Evolutionary conservation across 306 rosid genomes (phyloP).

Genomic region (Ormosia emarginata): DNA sequence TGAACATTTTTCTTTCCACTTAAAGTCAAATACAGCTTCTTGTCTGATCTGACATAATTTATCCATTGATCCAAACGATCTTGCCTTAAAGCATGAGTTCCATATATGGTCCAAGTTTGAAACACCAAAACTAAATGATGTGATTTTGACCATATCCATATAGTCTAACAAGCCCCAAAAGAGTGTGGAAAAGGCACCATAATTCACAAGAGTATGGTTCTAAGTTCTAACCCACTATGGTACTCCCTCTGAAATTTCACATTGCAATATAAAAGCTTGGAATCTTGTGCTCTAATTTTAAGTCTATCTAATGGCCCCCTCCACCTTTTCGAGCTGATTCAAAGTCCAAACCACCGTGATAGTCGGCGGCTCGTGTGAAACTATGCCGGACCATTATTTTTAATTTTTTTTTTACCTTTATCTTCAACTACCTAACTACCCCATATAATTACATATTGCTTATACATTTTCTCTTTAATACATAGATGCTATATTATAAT

Average conservation of each 20-base stretch:
- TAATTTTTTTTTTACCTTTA: slow-evolving; percentile 10
- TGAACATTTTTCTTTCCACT: not conserved
- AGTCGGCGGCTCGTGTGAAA: slow-evolving; percentile 49
- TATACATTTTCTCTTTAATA: not conserved
- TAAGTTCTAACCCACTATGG: not conserved
- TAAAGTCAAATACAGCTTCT: not conserved
- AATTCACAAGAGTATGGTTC: not conserved
- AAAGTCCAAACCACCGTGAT: slow-evolving; percentile 56
- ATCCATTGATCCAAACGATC: too few species aligned
- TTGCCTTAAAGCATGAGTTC: not conserved
- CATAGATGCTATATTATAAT: not conserved
- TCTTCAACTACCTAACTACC: slow-evolving; percentile 37
- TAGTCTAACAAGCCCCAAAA: not conserved
- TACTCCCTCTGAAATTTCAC: not conserved
- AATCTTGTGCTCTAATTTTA: slow-evolving; percentile 28
- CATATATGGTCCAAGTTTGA: not conserved
- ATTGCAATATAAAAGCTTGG: slow-evolving; percentile 19
- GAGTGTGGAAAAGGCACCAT: not conserved
- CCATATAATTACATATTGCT: slow-evolving; percentile 12
- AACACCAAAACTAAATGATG: not conserved
- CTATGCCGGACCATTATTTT: slow-evolving; percentile 24
- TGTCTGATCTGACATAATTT: not conserved
- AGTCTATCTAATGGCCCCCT: not conserved
- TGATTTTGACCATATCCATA: not conserved
- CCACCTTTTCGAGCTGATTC: slow-evolving; percentile 11